Evolutionary conservation across 2,329 filamentous ascomycete species (phyloP).

Genomic region (Phoma herbarum): DNA sequence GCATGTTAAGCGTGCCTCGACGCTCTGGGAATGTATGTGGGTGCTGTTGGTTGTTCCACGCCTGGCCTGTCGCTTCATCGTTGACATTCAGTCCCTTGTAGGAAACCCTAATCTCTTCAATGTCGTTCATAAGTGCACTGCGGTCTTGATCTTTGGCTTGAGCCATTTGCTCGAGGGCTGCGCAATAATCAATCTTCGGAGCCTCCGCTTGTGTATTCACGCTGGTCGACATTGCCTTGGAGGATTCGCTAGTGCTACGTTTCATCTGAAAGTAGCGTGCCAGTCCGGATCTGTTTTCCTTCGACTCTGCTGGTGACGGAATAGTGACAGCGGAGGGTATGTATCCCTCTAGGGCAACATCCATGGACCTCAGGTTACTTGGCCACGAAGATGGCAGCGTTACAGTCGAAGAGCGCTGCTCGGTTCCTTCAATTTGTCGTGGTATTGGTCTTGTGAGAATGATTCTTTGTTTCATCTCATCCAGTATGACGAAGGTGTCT

Average conservation of each 20-base stretch:
- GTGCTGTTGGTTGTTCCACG: slow-evolving; percentile 9
- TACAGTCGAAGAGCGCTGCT: slow-evolving; percentile 18
- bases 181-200: slow-evolving; percentile 29
- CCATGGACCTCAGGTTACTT: slow-evolving; percentile 13
- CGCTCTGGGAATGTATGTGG: slow-evolving; percentile 5
- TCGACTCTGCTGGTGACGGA: slow-evolving; percentile 20
- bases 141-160: slow-evolving; percentile 32
- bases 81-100: slow-evolving; percentile 37
- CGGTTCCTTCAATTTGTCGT: slow-evolving; percentile 26
- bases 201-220: slow-evolving; percentile 12
- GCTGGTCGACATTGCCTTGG: slow-evolving; percentile 11
- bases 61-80: not conserved
- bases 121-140: slow-evolving; percentile 41
- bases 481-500: slow-evolving; percentile 45
- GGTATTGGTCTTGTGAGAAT: slow-evolving; percentile 34
- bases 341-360: slow-evolving; percentile 26
- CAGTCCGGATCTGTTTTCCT: slow-evolving; percentile 30
- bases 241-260: slow-evolving; percentile 24
- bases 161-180: slow-evolving; percentile 35
- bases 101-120: slow-evolving; percentile 45
- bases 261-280: slow-evolving; percentile 36
- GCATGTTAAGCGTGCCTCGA: slow-evolving; percentile 34
- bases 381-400: slow-evolving; percentile 31
- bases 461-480: slow-evolving; percentile 52
- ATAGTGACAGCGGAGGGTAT: slow-evolving; percentile 34